Conservation (phyloP, 352 stramenopile genomes). For the Globisporangium apiculatum region DNA sequence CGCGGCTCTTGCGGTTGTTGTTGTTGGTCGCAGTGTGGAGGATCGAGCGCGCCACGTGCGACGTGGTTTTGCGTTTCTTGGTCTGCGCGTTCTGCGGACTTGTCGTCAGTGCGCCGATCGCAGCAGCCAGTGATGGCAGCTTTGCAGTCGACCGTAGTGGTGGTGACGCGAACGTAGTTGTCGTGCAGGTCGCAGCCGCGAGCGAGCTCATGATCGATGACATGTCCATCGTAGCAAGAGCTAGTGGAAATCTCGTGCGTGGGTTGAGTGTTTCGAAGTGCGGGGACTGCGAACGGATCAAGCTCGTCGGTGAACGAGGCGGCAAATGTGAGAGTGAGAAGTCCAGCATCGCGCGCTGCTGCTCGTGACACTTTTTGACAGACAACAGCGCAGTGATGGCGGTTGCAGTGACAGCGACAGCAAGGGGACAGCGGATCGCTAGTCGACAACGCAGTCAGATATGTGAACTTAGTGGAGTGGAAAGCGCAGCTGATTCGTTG, state of each 20-base stretch:
- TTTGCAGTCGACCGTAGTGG: neutral
- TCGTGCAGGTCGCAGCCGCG: neutral
- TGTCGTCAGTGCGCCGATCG: neutral
- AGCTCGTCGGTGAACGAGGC: neutral
- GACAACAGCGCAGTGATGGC: neutral
- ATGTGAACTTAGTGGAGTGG: no score
- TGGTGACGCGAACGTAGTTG: neutral
- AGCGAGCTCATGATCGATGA: conserved; percentile 6
- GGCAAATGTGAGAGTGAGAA: conserved; percentile 5
- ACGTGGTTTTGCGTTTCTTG: neutral
- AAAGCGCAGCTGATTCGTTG: no score
- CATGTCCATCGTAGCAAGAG: conserved; percentile 4
- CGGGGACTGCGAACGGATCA: neutral
- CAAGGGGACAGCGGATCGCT: neutral
- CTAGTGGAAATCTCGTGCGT: no score
- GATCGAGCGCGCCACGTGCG: conserved; percentile 7
- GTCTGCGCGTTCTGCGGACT: conserved; percentile 1
- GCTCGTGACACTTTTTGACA: no score
- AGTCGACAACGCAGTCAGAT: no score
- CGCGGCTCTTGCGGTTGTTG: conserved; percentile 29
- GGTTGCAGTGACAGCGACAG: neutral
- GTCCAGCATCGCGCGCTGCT: neutral
- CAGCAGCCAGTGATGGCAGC: conserved; percentile 7
- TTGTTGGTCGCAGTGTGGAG: conserved; percentile 17
- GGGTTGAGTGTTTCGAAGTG: neutral